Conservation (phyloP, 495 filamentous ascomycete genomes). For the Acidomyces sp. region DNA sequence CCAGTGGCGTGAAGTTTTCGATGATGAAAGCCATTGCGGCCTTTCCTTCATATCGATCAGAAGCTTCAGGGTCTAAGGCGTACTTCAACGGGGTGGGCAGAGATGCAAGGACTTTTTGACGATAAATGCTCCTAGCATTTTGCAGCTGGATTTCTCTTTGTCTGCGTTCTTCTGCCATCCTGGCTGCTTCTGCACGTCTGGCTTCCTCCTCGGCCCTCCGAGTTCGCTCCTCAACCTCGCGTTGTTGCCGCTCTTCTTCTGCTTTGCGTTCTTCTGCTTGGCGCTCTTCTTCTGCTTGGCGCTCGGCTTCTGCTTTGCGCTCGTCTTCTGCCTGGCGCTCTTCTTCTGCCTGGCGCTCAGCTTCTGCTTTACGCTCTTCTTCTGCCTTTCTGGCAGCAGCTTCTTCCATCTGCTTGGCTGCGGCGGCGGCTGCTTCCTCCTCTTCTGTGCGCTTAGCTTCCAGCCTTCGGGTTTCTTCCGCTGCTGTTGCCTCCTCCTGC, state of each 20-base stretch:
- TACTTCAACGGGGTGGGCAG: slow-evolving; percentile 3
- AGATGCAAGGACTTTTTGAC: slow-evolving; percentile 1
- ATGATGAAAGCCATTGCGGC: neutral
- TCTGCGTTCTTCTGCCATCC: slow-evolving; percentile 7
- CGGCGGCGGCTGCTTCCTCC: slow-evolving; percentile 21
- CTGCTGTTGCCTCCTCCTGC: slow-evolving; percentile 14
- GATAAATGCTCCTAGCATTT: slow-evolving; percentile 8
- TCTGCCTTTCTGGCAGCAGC: slow-evolving; percentile 8
- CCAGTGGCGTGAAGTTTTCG: slow-evolving; percentile 22
- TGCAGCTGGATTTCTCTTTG: slow-evolving; percentile 10
- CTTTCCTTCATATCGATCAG: slow-evolving; percentile 1
- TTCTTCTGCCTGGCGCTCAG: slow-evolving; percentile 9
- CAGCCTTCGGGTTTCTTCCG: slow-evolving; percentile 10
- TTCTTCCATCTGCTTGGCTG: slow-evolving; percentile 11
- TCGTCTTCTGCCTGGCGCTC: slow-evolving; percentile 8
- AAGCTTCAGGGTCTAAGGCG: slow-evolving; percentile 4
- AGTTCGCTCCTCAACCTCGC: slow-evolving; percentile 1
- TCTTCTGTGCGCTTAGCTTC: slow-evolving; percentile 19
- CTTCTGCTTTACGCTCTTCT: slow-evolving; percentile 11
- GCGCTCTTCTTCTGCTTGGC: neutral
- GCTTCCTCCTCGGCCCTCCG: too few species aligned
- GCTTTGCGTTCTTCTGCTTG: neutral
- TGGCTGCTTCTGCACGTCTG: too few species aligned
- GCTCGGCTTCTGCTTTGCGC: neutral
- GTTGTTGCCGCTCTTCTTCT: slow-evolving; percentile 5